Percentiles rank a stretch among this genome's conserved stretches.
Evolutionary conservation across 805 yeast species (phyloP).

Genomic region (Teunomyces pallodes): DNA sequence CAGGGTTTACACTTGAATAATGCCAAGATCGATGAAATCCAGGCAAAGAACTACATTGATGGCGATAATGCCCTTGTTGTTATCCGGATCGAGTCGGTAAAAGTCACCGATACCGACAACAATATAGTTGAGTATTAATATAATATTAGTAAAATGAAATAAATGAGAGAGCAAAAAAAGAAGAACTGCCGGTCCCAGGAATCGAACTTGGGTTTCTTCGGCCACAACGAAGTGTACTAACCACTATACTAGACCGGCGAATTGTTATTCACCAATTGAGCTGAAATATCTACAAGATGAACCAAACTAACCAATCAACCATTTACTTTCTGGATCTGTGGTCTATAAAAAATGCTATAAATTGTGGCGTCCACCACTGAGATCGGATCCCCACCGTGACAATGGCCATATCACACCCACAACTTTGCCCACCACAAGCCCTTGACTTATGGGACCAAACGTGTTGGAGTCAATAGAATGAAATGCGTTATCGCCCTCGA

Average conservation of each 20-base stretch:
- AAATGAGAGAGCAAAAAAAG: conserved; percentile 9
- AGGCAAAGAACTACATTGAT: conserved; percentile 46
- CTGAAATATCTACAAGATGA: not conserved
- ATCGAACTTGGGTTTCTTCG: conserved; percentile 51
- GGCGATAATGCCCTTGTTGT: conserved; percentile 66
- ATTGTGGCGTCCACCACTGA: conserved; percentile 18
- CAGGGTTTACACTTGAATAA: conserved; percentile 58
- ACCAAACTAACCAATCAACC: too few relatives aligned
- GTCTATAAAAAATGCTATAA: not conserved
- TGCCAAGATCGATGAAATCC: conserved; percentile 68
- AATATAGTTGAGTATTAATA: conserved; percentile 42
- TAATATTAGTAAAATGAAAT: not conserved
- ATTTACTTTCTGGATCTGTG: too few relatives aligned
- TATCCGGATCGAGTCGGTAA: conserved; percentile 63
- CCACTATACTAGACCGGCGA: conserved; percentile 51
- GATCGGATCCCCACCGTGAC: conserved; percentile 27
- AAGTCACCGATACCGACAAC: conserved; percentile 76
- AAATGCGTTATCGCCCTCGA: conserved; percentile 82
- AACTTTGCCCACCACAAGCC: conserved; percentile 77
- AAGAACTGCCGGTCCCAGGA: conserved; percentile 48
- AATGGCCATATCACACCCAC: conserved; percentile 67
- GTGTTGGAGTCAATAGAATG: conserved; percentile 83
- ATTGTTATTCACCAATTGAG: not conserved
- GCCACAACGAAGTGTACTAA: conserved; percentile 51
- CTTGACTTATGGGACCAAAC: conserved; percentile 86